Evolutionary conservation across 2,329 filamentous ascomycete genomes (phyloP).

Genomic region (Ceratocystis harringtonii): DNA sequence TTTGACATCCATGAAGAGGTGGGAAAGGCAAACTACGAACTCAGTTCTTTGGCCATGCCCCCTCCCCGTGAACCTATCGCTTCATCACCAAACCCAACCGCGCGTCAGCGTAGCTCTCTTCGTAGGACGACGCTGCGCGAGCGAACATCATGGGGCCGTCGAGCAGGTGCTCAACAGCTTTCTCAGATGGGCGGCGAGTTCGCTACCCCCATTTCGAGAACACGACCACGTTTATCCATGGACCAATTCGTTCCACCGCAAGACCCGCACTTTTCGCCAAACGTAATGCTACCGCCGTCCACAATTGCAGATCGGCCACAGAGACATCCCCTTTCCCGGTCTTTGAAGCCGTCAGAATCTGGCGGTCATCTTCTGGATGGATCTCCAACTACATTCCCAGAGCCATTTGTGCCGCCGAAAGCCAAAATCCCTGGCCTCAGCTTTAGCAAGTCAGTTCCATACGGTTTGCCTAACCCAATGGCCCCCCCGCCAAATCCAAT

Average conservation of each 20-base stretch:
- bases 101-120: slow-evolving; percentile 59
- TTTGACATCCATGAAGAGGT: slow-evolving; percentile 27
- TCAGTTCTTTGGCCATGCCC: slow-evolving; percentile 27
- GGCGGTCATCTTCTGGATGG: slow-evolving; percentile 64
- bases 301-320: slow-evolving; percentile 30
- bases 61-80: slow-evolving; percentile 27
- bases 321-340: slow-evolving; percentile 73
- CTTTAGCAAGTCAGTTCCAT: slow-evolving; percentile 16
- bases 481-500: slow-evolving; percentile 20
- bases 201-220: slow-evolving; percentile 40
- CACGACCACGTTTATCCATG: slow-evolving; percentile 58
- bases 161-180: slow-evolving; percentile 36
- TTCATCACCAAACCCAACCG: slow-evolving; percentile 36
- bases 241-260: slow-evolving; percentile 60
- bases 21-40: slow-evolving; percentile 36
- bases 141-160: slow-evolving; percentile 46
- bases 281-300: slow-evolving; percentile 30
- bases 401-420: slow-evolving; percentile 21
- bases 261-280: slow-evolving; percentile 35
- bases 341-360: slow-evolving; percentile 75
- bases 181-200: slow-evolving; percentile 37
- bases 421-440: slow-evolving; percentile 25
- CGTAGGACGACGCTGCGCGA: slow-evolving; percentile 72
- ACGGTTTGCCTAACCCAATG: slow-evolving; percentile 11
- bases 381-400: slow-evolving; percentile 25